Evolutionary conservation across 2,329 filamentous ascomycete genomes (phyloP), one percentile per base, ranked within the genome.

Genomic region (Penicillium griseofulvum): DNA sequence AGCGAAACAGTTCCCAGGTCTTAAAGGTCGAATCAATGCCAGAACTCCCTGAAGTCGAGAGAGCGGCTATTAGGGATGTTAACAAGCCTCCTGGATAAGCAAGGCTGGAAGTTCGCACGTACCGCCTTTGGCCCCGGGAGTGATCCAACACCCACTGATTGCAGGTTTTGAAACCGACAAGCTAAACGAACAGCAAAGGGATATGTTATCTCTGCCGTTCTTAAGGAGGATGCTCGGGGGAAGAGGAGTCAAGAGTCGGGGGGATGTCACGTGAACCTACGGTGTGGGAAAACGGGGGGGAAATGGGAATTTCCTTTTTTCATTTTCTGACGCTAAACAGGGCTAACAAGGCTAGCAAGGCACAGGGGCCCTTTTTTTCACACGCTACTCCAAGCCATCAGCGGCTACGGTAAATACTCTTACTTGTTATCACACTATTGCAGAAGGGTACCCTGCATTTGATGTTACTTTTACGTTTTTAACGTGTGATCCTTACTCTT

Each of bases 181-280:
- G 46, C 55, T 56, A 63, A 39, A 43, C 49, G 31, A 42, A 59
- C 47, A 55, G 53, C 29, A 46, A 37, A 24, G 31, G 39, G 41
- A 37, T 51, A 34, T 39, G 50, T 34, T 39, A 39, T 34, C 29
- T 39, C 44, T 39, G 26, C 28, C 5, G 43, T 12, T 24, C 17
- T 26, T 26, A 31, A 29, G 42, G 44, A 53, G 44, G 44, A 41
- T 48, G 33, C 49, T 48, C 50, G 50, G 45, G 28, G 48, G 49
- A 31, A 49, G 51, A 51, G 59, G 55, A 53, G 54, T 49, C 50
- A 54, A 59, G 59, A 60, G 60, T 61, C 57, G 59, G 50, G 52
- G 55, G 52, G 41, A 55, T 55, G 55, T 63, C 60, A 63, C 60
- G 60, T 63, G 60, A 38, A 39, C 12, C n/a, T 26, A 47, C 38